Conservation (phyloP, 2,329 filamentous ascomycete species). For the Aspergillus ochraceus region DNA sequence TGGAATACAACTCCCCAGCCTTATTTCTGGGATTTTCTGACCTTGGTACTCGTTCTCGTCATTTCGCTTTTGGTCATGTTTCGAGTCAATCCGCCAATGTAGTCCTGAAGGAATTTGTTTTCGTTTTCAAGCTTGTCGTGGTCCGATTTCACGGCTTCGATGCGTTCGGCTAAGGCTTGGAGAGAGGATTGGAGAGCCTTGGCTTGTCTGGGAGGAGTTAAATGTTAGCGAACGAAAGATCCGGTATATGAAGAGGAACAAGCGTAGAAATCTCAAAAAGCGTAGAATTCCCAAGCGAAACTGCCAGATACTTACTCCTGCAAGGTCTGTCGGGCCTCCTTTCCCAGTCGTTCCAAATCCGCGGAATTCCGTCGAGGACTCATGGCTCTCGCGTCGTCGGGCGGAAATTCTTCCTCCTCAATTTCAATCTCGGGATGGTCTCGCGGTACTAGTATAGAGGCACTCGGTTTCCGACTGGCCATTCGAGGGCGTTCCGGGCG, state of each 20-base stretch:
- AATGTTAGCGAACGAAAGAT: background rate
- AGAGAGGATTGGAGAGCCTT: slow-evolving; percentile 86
- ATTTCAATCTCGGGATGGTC: slow-evolving; percentile 73
- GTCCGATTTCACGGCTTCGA: slow-evolving; percentile 90
- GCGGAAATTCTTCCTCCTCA: slow-evolving; percentile 72
- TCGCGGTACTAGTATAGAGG: slow-evolving; percentile 77
- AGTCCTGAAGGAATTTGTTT: slow-evolving; percentile 96
- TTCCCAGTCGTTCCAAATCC: slow-evolving; percentile 83
- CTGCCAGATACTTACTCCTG: slow-evolving; percentile 54
- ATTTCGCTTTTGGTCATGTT: slow-evolving; percentile 60
- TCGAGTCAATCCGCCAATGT: slow-evolving; percentile 94
- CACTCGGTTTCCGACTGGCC: slow-evolving; percentile 74
- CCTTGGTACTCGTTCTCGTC: slow-evolving; percentile 52
- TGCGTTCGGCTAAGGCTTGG: slow-evolving; percentile 84
- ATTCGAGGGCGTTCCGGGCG: slow-evolving; percentile 64
- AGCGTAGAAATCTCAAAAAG: background rate
- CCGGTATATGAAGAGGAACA: background rate
- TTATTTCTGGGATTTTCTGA: slow-evolving; percentile 48
- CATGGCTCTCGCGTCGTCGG: slow-evolving; percentile 90
- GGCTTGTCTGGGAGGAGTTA: slow-evolving; percentile 66
- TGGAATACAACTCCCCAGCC: slow-evolving; percentile 3
- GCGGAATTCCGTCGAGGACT: slow-evolving; percentile 87
- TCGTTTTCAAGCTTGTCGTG: slow-evolving; percentile 96
- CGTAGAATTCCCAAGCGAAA: background rate
- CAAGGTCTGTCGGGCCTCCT: slow-evolving; percentile 69